Percentiles rank a stretch among this genome's conserved stretches.
Conservation (phyloP, 139 green algal species). For the Haematococcus lacustris region DNA sequence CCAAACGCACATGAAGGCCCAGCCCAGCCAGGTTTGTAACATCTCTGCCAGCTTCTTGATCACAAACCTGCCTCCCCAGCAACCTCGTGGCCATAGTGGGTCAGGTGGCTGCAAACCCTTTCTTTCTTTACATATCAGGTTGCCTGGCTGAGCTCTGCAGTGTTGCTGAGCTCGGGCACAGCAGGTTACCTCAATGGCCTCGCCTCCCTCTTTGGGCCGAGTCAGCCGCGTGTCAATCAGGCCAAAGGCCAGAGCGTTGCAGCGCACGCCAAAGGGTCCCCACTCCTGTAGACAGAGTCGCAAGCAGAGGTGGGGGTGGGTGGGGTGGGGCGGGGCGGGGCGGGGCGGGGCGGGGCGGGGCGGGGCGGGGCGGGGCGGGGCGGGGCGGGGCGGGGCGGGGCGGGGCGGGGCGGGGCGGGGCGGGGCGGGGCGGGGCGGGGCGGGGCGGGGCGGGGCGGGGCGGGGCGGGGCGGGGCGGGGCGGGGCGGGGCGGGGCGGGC, state of each 20-base stretch:
- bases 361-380: too few relatives aligned
- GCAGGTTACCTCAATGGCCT: constrained; percentile 35
- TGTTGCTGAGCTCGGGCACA: too few relatives aligned
- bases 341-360: too few relatives aligned
- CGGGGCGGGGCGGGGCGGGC: too few relatives aligned
- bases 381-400: too few relatives aligned
- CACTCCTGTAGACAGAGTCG: constrained; percentile 59
- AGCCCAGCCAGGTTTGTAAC: neutral
- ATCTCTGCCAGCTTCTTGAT: neutral
- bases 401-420: too few relatives aligned
- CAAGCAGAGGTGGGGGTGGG: too few relatives aligned
- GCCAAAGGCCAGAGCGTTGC: constrained; percentile 70
- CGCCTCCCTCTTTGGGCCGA: constrained; percentile 45
- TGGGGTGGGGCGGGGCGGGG: too few relatives aligned
- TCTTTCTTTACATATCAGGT: neutral
- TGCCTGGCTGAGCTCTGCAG: too few relatives aligned
- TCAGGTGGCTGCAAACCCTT: neutral
- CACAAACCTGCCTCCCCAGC: neutral
- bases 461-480: too few relatives aligned
- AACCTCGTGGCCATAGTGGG: neutral
- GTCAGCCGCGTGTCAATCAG: constrained; percentile 75
- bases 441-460: too few relatives aligned
- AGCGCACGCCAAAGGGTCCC: constrained; percentile 73
- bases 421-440: too few relatives aligned
- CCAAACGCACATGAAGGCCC: neutral